These are phyloP conservation scores for Microcos paniculata DNA, from an alignment of 345 rosid genomes.

Conservation along the genomic window DNA sequence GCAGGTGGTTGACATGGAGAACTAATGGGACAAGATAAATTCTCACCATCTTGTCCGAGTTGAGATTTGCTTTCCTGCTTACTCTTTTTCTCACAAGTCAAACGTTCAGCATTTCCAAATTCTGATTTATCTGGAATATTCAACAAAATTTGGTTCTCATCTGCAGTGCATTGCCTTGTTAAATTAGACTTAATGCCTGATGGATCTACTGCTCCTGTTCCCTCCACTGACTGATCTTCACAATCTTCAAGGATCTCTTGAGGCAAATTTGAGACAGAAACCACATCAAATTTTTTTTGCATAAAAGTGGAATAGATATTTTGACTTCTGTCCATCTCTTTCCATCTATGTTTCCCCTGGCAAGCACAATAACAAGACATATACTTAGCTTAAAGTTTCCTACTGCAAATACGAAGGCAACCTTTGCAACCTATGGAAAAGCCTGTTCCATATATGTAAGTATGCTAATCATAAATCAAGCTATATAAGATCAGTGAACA, in stretches of 20 bases:
- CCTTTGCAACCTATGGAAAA: neutral
- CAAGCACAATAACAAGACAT: constrained; percentile 11
- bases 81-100: constrained; percentile 31
- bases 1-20: constrained; percentile 32
- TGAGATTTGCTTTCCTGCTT: constrained; percentile 24
- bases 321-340: constrained; percentile 22
- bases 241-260: constrained; percentile 24
- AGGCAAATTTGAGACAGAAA: constrained; percentile 23
- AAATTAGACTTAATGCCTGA: constrained; percentile 28
- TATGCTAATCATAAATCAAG: neutral
- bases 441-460: neutral
- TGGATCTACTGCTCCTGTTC: constrained; percentile 37
- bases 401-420: neutral
- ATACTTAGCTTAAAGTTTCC: neutral
- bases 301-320: constrained; percentile 15
- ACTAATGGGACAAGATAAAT: constrained; percentile 27
- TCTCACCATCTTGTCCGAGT: constrained; percentile 24
- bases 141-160: constrained; percentile 30
- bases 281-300: constrained; percentile 14
- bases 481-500: neutral
- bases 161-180: constrained; percentile 27
- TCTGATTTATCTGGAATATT: constrained; percentile 24
- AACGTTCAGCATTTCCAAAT: constrained; percentile 26
- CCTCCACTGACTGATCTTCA: constrained; percentile 34
- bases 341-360: constrained; percentile 32